Percentiles rank a stretch among this genome's conserved stretches.
Conservation (phyloP, 2,329 filamentous ascomycete genomes). For the Fusarium equiseti region DNA sequence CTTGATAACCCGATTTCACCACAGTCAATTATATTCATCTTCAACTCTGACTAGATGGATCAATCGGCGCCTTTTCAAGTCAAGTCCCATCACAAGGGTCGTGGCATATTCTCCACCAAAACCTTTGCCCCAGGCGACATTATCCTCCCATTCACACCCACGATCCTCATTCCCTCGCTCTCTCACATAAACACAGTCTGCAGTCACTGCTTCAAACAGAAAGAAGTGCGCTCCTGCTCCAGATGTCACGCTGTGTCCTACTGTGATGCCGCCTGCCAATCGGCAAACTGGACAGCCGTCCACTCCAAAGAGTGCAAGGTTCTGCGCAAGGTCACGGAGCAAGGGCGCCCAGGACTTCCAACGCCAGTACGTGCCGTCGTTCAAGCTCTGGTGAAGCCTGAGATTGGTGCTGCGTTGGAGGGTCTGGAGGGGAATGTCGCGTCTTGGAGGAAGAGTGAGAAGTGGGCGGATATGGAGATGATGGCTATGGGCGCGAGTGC, state of each 20-base stretch:
- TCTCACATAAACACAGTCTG: conserved; percentile 59
- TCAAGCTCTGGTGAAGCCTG: conserved; percentile 60
- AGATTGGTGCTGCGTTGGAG: conserved; percentile 51
- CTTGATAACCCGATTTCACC: not conserved
- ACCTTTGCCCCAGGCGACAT: conserved; percentile 59
- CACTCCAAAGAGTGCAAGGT: conserved; percentile 69
- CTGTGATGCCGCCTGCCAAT: conserved; percentile 67
- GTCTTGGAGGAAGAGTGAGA: conserved; percentile 51
- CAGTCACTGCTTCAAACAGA: conserved; percentile 60
- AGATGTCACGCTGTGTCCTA: conserved; percentile 67
- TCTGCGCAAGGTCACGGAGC: conserved; percentile 49
- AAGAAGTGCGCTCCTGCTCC: conserved; percentile 58
- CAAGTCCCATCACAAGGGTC: conserved; percentile 55
- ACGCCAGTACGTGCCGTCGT: conserved; percentile 67
- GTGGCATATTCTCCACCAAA: conserved; percentile 59
- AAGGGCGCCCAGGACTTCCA: conserved; percentile 56
- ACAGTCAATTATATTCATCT: not conserved
- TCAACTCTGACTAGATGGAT: conserved; percentile 20
- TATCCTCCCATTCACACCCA: conserved; percentile 59
- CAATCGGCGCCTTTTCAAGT: conserved; percentile 43
- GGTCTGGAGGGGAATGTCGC: conserved; percentile 62
- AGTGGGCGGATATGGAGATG: conserved; percentile 63
- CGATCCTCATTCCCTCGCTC: conserved; percentile 62
- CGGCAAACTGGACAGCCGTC: conserved; percentile 62
- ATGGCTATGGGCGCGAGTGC: conserved; percentile 58